Percentiles rank a stretch among this genome's conserved stretches.
phyloP scores from a whole-genome alignment of 208 protist species.

The Wallacemonas sp. region DNA sequence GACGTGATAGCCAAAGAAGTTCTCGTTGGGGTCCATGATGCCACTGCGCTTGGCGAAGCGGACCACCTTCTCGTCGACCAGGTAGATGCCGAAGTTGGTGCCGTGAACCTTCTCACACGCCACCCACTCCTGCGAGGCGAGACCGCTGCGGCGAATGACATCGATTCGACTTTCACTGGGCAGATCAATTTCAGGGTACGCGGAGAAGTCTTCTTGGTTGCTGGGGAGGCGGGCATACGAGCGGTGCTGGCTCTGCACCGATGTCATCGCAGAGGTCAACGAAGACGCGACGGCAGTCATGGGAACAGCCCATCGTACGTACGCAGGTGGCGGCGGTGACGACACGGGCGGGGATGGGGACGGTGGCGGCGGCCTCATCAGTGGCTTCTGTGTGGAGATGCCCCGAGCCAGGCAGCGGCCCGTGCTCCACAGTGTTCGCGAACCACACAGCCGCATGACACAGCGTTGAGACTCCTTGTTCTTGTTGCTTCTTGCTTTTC shows the following conservation, averaged over 20 bases:
- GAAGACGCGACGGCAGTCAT: conserved; percentile 3
- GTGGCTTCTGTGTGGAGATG: too few relatives aligned
- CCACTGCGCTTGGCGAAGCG: conserved; percentile 84
- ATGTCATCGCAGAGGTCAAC: background rate
- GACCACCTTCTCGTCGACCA: conserved; percentile 59
- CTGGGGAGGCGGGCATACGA: conserved; percentile 60
- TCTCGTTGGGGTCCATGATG: conserved; percentile 87
- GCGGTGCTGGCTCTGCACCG: conserved; percentile 7
- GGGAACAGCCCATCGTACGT: too few relatives aligned
- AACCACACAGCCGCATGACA: too few relatives aligned
- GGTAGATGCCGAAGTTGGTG: conserved; percentile 84
- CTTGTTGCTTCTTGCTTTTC: too few relatives aligned
- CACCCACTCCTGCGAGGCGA: conserved; percentile 76
- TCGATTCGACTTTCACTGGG: conserved; percentile 81
- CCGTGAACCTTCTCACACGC: conserved; percentile 88
- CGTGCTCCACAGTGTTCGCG: too few relatives aligned
- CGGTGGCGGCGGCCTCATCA: too few relatives aligned
- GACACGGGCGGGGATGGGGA: too few relatives aligned
- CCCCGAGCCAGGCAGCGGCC: too few relatives aligned
- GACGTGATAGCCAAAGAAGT: conserved; percentile 90
- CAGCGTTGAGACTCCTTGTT: too few relatives aligned
- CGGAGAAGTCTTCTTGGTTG: conserved; percentile 75
- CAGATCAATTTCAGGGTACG: conserved; percentile 84
- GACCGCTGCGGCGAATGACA: conserved; percentile 57
- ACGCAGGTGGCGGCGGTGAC: too few relatives aligned